These are phyloP conservation scores for Yarrowia sp. DNA, from an alignment of 805 yeast genomes.

Conservation along the genomic window DNA sequence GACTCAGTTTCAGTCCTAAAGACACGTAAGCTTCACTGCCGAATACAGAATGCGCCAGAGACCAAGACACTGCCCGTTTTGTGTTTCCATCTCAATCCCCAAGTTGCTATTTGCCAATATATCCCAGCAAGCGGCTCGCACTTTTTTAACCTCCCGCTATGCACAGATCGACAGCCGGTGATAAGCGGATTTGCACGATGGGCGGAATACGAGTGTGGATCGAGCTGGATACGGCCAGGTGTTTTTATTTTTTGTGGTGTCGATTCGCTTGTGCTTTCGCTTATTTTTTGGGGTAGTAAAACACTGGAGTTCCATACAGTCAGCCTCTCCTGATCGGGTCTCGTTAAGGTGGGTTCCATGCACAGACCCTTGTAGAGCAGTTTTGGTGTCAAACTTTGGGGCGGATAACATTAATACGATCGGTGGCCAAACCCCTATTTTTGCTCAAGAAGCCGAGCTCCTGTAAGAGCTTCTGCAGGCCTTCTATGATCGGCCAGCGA, in stretches of 20 bases:
- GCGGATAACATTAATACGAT: not conserved
- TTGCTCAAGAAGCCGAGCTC: not conserved
- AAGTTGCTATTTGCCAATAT: too few species aligned
- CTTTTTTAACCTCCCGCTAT: not conserved
- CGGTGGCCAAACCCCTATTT: not conserved
- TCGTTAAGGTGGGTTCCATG: not conserved
- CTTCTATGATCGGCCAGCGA: not conserved
- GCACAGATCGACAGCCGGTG: not conserved
- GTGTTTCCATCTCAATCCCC: too few species aligned
- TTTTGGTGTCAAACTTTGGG: not conserved
- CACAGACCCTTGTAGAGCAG: slow-evolving; percentile 3
- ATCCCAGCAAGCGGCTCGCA: not conserved
- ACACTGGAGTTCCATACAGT: too few species aligned
- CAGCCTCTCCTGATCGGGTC: too few species aligned
- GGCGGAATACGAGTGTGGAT: not conserved
- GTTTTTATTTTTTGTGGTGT: too few species aligned
- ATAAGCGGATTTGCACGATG: not conserved
- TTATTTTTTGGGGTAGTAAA: too few species aligned
- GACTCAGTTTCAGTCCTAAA: not conserved
- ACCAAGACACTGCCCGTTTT: too few species aligned
- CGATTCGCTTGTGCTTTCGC: too few species aligned
- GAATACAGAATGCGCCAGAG: not conserved
- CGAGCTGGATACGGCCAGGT: too few species aligned
- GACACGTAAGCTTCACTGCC: not conserved
- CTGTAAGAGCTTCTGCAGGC: not conserved